Percentiles rank a stretch among this genome's conserved stretches.
These are phyloP conservation scores for Floccularia luteovirens DNA, from an alignment of 768 basidiomycete species.

Conservation along the genomic window DNA sequence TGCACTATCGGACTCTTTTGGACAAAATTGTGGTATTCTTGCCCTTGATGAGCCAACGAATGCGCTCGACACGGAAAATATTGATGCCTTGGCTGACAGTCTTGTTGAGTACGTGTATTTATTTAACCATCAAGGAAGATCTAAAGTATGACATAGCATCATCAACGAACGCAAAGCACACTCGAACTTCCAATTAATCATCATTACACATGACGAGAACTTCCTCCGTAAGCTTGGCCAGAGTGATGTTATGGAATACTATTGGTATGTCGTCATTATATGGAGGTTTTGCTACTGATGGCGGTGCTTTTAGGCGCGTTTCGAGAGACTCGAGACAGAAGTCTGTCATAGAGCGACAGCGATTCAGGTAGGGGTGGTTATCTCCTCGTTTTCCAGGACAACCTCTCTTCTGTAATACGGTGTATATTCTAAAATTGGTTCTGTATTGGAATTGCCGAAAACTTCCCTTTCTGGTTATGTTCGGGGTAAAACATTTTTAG, in stretches of 20 bases:
- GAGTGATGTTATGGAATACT: slow-evolving; percentile 89
- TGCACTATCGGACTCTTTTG: slow-evolving; percentile 95
- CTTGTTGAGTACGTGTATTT: slow-evolving; percentile 72
- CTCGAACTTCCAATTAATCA: slow-evolving; percentile 92
- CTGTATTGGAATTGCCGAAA: neutral
- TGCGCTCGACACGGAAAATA: slow-evolving; percentile 93
- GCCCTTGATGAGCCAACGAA: slow-evolving; percentile 98
- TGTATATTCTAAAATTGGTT: neutral
- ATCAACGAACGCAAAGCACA: slow-evolving; percentile 88
- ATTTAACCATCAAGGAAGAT: slow-evolving; percentile 1
- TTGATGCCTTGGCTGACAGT: slow-evolving; percentile 86
- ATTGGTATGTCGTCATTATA: slow-evolving; percentile 65
- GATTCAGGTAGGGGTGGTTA: slow-evolving; percentile 39
- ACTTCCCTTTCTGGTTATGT: neutral
- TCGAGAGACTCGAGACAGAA: slow-evolving; percentile 65
- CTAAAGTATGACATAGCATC: slow-evolving; percentile 45
- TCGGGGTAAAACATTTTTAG: neutral
- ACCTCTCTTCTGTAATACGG: slow-evolving; percentile 8
- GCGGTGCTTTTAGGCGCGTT: slow-evolving; percentile 57
- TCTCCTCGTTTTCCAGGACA: slow-evolving; percentile 5
- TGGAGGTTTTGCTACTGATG: slow-evolving; percentile 1
- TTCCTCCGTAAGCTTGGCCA: slow-evolving; percentile 90
- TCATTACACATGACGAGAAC: slow-evolving; percentile 96
- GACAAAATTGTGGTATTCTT: slow-evolving; percentile 95
- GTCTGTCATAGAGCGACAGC: slow-evolving; percentile 66